Conservation (phyloP, 768 basidiomycete species). For the Stropharia rugosoannulata region DNA sequence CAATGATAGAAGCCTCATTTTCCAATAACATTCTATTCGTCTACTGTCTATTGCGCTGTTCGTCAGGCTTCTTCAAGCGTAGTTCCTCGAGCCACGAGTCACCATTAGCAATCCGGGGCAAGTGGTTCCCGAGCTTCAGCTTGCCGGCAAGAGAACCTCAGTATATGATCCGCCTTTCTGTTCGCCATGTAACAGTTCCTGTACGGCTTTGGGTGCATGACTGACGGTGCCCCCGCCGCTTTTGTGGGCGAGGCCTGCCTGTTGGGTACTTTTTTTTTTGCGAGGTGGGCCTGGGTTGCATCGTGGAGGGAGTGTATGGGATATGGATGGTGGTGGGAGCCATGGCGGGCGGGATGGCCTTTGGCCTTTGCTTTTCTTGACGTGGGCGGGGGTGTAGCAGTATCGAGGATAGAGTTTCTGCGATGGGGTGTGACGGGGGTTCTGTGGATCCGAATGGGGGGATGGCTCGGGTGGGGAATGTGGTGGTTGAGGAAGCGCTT, state of each 20-base stretch:
- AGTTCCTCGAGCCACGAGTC: slow-evolving; percentile 42
- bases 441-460: no score
- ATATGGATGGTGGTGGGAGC: no score
- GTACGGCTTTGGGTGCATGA: slow-evolving; percentile 66
- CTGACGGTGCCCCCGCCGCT: slow-evolving; percentile 24
- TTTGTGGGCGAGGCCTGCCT: slow-evolving; percentile 9
- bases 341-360: no score
- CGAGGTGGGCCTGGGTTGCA: no score
- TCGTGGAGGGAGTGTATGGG: no score
- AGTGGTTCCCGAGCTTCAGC: slow-evolving; percentile 72
- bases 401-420: no score
- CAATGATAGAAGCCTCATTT: slow-evolving; percentile 68
- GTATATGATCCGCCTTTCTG: slow-evolving; percentile 64
- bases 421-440: no score
- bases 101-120: slow-evolving; percentile 92
- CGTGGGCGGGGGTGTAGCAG: no score
- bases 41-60: slow-evolving; percentile 34
- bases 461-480: no score
- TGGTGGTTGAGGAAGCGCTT: no score
- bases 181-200: slow-evolving; percentile 74
- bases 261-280: no score
- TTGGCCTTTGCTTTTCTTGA: no score
- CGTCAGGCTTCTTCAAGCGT: slow-evolving; percentile 13
- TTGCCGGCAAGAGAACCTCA: slow-evolving; percentile 48
- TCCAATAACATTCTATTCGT: slow-evolving; percentile 79